Evolutionary conservation across 371 early-diverging fungal species (phyloP).

Genomic region (Actinomucor elegans): DNA sequence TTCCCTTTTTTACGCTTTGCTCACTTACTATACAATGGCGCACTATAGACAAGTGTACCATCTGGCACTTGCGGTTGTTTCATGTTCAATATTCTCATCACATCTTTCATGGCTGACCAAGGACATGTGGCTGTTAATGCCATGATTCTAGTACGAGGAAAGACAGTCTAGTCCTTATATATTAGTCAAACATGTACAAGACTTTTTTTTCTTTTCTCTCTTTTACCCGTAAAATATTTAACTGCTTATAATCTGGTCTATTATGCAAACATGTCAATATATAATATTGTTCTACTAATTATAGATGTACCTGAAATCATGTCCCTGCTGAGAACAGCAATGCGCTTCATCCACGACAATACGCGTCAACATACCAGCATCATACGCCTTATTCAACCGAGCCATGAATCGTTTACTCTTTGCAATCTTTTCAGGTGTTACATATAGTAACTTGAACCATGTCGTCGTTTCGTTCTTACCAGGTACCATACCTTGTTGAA

Average conservation of each 20-base stretch:
- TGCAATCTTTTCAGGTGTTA: constrained; percentile 90
- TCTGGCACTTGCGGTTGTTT: constrained; percentile 32
- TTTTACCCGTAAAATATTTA: constrained; percentile 40
- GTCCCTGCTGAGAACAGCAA: constrained; percentile 83
- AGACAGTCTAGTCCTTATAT: constrained; percentile 37
- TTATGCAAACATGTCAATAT: too few relatives aligned
- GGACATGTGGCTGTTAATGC: constrained; percentile 92
- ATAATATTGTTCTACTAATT: too few relatives aligned
- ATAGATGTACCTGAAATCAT: constrained; percentile 72
- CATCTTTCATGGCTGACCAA: constrained; percentile 63
- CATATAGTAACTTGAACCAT: constrained; percentile 68
- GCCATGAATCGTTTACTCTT: constrained; percentile 72
- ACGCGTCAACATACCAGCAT: constrained; percentile 53
- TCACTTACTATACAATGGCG: constrained; percentile 49
- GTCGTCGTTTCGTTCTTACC: constrained; percentile 19
- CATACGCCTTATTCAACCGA: constrained; percentile 65
- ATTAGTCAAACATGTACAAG: background rate
- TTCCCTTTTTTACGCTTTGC: background rate
- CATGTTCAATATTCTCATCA: constrained; percentile 61
- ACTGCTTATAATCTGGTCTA: constrained; percentile 46
- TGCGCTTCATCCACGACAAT: constrained; percentile 91
- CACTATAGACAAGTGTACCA: constrained; percentile 54
- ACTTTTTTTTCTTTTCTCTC: background rate
- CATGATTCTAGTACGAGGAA: constrained; percentile 77
- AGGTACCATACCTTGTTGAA: constrained; percentile 46